Evolutionary conservation across 306 rosid species (phyloP), one percentile per base, ranked within the genome.

Genomic region (Vicia sativa): DNA sequence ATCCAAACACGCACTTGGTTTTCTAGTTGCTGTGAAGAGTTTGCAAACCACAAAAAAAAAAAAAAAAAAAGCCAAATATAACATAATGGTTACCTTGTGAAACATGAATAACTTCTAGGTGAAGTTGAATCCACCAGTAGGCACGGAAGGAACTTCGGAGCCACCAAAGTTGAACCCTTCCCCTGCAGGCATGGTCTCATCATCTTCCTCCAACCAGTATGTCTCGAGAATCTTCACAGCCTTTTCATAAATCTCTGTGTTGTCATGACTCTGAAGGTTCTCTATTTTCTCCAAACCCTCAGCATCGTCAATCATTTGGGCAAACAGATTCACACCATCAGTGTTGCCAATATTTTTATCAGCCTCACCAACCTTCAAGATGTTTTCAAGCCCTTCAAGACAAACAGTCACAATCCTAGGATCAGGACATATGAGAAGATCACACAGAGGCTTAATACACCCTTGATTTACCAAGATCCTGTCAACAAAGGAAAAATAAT

Each of bases 161-260:
- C 81, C 78, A 60, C 88, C 92, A 71, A 89, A 92, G 83, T 79
- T 86, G 87, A 92, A 92, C 49, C 86, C 89, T 58, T 86, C 95
- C 62, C 95, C 96, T 0, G 95, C 84, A 76, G 98, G 96, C 96
- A 92, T 92, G 49, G 91, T 86, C 77, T 89, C 98, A 56, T 92
- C 98, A 13, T 92, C 96, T 18, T 89, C 98, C 87, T 92, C 98
- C 78, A 92, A 79, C 98, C 98, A 92, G 65, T 87, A 92, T 29
- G 96, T 87, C 80, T 92, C 98, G 0, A 92, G 98, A 62, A 92
- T 88, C 81, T 92, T 92, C 56, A 92, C 96, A 0, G 95, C 96
- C 81, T 92, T 92, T 79, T 92, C 98, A 67, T 92, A 92, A 74
- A 92, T 92, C 82, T 92, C 98, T 2, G 89, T 71, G 70, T 92